Conservation (phyloP, 305 asterid species). For the Fraxinus latifolia region DNA sequence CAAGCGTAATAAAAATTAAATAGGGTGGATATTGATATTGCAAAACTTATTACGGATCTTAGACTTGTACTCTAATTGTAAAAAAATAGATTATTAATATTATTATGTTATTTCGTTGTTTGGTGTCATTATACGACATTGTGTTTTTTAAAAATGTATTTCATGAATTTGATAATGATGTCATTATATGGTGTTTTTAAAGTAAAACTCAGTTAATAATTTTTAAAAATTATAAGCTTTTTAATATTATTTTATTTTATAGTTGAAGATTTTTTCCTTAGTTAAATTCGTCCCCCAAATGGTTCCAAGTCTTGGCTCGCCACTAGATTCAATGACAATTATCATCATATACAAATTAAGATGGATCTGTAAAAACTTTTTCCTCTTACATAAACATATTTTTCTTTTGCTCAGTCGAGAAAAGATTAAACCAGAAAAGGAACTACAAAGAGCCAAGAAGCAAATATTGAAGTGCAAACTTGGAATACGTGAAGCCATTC, state of each 20-base stretch:
- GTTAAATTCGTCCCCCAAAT: neutral
- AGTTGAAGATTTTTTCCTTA: neutral
- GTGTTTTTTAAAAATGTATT: neutral
- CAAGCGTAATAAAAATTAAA: neutral
- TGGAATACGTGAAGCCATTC: conserved; percentile 90
- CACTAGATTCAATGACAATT: conserved; percentile 6
- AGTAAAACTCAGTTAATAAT: neutral
- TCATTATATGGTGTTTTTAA: neutral
- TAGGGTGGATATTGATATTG: neutral
- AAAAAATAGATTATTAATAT: neutral
- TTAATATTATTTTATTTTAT: neutral
- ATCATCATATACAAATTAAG: neutral
- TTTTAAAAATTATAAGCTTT: neutral
- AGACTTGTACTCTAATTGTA: neutral
- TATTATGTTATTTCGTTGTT: neutral
- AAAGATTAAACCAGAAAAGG: conserved; percentile 84
- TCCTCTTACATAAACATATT: conserved; percentile 20
- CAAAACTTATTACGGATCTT: neutral
- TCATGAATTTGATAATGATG: neutral
- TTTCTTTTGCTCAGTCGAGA: conserved; percentile 63
- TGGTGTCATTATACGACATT: neutral
- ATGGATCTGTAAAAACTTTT: neutral
- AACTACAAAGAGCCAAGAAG: conserved; percentile 74
- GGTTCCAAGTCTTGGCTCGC: neutral
- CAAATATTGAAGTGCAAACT: conserved; percentile 86